Conservation (phyloP, 2,329 filamentous ascomycete species). For the Rhytidhysteron rufulum region DNA sequence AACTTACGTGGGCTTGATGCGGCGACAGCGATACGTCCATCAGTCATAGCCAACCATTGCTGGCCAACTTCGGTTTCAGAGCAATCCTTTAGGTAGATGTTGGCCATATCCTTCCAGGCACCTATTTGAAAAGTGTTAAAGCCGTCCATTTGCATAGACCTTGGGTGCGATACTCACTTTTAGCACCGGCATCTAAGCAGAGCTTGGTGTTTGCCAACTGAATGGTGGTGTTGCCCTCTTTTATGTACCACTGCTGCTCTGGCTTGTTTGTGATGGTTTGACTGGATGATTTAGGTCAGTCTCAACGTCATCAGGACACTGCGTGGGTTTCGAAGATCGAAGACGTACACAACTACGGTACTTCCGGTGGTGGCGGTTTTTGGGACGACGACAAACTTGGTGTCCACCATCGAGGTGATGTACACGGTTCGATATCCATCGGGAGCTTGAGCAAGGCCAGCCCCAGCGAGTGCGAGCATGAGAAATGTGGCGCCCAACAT, state of each 20-base stretch:
- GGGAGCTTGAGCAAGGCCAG: slow-evolving; percentile 15
- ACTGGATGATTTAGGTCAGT: slow-evolving; percentile 9
- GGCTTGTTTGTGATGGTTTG: slow-evolving; percentile 20
- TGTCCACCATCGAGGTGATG: slow-evolving; percentile 25
- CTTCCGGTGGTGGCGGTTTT: slow-evolving; percentile 16
- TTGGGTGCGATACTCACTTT: slow-evolving; percentile 10
- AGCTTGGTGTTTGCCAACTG: slow-evolving; percentile 22
- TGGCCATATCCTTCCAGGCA: slow-evolving; percentile 31
- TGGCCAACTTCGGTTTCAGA: slow-evolving; percentile 17
- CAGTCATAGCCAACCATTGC: slow-evolving; percentile 23
- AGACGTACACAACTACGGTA: slow-evolving; percentile 23
- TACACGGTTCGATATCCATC: slow-evolving; percentile 25
- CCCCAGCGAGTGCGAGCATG: slow-evolving; percentile 16
- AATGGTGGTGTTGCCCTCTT: slow-evolving; percentile 19
- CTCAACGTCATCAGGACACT: background rate
- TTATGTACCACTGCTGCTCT: slow-evolving; percentile 27
- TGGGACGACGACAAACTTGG: slow-evolving; percentile 25
- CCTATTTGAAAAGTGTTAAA: slow-evolving; percentile 4
- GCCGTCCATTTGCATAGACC: background rate
- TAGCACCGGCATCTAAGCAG: slow-evolving; percentile 27
- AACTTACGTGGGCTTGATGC: slow-evolving; percentile 17
- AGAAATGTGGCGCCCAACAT: slow-evolving; percentile 19
- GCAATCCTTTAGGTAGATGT: slow-evolving; percentile 22
- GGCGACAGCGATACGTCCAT: slow-evolving; percentile 23
- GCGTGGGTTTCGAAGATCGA: background rate